Base-by-base conservation (phyloP, 2,329 filamentous ascomycete genomes). In the Fusarium ramigenum region DNA sequence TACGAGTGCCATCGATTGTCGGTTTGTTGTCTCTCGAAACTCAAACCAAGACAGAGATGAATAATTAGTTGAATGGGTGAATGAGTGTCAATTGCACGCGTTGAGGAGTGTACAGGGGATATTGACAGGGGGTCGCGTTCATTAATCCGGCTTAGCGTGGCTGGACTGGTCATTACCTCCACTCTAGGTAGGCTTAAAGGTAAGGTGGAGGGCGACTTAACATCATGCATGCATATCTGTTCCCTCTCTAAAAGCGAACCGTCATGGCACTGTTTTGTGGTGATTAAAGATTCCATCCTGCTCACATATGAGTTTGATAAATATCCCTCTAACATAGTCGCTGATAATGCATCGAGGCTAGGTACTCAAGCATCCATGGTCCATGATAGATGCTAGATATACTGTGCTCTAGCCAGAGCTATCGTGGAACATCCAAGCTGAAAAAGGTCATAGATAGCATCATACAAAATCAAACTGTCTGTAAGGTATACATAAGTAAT, bases 31-130 rank as follows among this genome's bases (percentile, higher is more conserved):
- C 70, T 60, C 50, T 70, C 64, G 60, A 58, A 69, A 40, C 56
- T 46, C 57, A 60, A 61, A 36, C 62, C 57, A 50, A 72, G 50
- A 60, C 69, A 70, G 66, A 66, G 46, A 60, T 67, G 57, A 75
- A 61, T 70, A 63, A 46, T 30, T 49, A 62, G 43, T 32, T 62
- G 49, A 69, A 62, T 73, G 60, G 60, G 42, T 75, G 66, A 73
- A 63, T 66, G 60, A 75, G 40, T 68, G 61, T 60, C 58, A 72
- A 66, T 67, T 63, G 52, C 50, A 60, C 72, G 72, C 72, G 69
- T 75, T 72, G 72, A 75, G 69, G 72, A 73, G 60, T 56, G 58
- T 67, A 49, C 69, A 75, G 72, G 71, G 72, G 65, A 64, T 23
- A 36, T 59, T 64, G 65, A 75, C 69, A 73, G 69, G 72, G 72